Conservation (phyloP, 345 rosid species). For the Angophora floribunda region DNA sequence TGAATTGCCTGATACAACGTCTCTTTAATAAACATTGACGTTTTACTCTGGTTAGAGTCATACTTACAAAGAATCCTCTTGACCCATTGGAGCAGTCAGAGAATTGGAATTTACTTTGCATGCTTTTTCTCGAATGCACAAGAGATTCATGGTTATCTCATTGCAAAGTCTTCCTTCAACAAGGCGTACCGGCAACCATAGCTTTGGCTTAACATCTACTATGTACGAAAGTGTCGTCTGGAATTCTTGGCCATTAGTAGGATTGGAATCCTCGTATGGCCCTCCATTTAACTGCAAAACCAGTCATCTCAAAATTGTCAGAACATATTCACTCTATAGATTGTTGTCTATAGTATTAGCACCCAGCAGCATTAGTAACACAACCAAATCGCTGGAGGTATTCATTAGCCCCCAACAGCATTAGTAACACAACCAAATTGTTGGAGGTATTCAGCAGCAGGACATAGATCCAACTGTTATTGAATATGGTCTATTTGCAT, state of each 20-base stretch:
- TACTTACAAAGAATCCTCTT: not conserved
- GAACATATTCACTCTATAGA: not conserved
- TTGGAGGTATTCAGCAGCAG: not conserved
- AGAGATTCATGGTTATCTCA: constrained; percentile 64
- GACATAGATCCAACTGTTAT: not conserved
- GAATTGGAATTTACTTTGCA: constrained; percentile 17
- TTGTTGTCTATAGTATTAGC: not conserved
- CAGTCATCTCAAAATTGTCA: not conserved
- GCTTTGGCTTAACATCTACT: constrained; percentile 70
- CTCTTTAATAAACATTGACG: not conserved
- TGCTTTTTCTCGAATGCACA: constrained; percentile 56
- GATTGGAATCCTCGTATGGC: constrained; percentile 9
- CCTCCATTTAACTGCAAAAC: constrained; percentile 32
- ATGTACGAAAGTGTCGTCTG: constrained; percentile 51
- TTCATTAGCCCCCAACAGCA: not conserved
- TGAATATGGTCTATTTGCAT: not conserved
- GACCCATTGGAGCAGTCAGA: not conserved
- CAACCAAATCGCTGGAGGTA: not conserved
- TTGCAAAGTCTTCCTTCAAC: constrained; percentile 75
- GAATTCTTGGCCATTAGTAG: constrained; percentile 21
- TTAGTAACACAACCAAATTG: not conserved
- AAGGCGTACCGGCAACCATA: constrained; percentile 70
- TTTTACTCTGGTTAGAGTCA: not conserved
- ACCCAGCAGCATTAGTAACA: not conserved
- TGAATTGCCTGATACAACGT: not conserved